Percentiles rank a stretch among this genome's conserved stretches.
Evolutionary conservation across 495 filamentous ascomycete species (phyloP).

Genomic region (Glonium stellatum): DNA sequence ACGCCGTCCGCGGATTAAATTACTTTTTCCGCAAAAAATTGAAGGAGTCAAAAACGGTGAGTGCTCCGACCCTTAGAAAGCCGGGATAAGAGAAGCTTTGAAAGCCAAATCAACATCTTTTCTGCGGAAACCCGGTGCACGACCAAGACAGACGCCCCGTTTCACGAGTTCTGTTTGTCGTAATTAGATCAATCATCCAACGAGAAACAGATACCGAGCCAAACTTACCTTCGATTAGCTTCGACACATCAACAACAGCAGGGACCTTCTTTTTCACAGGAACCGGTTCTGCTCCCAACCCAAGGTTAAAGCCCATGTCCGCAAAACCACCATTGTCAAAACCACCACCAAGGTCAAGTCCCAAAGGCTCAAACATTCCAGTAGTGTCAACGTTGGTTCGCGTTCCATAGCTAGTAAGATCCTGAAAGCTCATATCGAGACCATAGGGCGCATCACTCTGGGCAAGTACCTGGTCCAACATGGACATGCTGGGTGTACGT

Average conservation of each 20-base stretch:
- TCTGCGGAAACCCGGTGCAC: conserved; percentile 53
- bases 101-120: conserved; percentile 55
- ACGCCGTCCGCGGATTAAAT: too few relatives aligned
- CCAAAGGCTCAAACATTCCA: conserved; percentile 21
- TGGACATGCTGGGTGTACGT: background rate
- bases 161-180: conserved; percentile 39
- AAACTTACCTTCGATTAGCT: conserved; percentile 33
- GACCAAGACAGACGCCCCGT: conserved; percentile 52
- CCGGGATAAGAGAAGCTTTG: conserved; percentile 16
- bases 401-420: background rate
- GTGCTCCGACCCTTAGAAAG: conserved; percentile 1
- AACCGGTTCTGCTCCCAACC: conserved; percentile 1
- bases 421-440: conserved; percentile 19
- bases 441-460: conserved; percentile 16
- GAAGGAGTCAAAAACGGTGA: background rate
- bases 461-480: background rate
- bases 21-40: background rate
- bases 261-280: conserved; percentile 23
- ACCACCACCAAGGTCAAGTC: conserved; percentile 21
- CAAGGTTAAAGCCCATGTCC: background rate
- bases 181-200: conserved; percentile 2
- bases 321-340: conserved; percentile 8
- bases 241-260: conserved; percentile 33
- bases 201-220: conserved; percentile 11
- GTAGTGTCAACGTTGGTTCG: conserved; percentile 4